Percentiles rank a stretch among this genome's conserved stretches.
Conservation (phyloP, 2,329 filamentous ascomycete species). For the Lecanosticta acicola region DNA sequence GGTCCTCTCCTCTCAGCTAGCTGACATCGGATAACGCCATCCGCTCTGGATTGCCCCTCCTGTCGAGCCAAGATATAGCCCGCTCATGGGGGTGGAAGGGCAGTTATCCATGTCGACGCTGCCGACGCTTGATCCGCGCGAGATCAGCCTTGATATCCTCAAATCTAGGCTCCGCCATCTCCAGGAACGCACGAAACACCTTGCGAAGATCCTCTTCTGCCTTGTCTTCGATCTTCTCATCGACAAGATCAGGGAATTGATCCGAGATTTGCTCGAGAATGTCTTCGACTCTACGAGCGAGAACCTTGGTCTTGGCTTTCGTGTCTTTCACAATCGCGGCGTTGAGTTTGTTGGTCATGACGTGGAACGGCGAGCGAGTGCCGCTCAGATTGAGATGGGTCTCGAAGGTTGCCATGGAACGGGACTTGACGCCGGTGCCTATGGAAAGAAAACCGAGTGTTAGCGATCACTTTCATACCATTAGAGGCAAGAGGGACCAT, state of each 20-base stretch:
- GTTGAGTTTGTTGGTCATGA: neutral
- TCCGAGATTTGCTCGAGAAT: slow-evolving; percentile 1
- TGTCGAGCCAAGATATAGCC: too few relatives aligned
- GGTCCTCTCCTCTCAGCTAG: too few relatives aligned
- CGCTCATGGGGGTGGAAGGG: neutral
- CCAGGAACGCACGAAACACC: slow-evolving; percentile 1
- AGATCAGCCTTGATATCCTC: slow-evolving; percentile 6
- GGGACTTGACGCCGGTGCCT: neutral
- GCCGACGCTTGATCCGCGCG: slow-evolving; percentile 1
- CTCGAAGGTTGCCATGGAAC: neutral
- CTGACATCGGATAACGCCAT: too few relatives aligned
- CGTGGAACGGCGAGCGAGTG: neutral
- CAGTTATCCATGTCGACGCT: neutral
- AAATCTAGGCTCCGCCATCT: neutral
- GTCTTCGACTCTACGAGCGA: neutral
- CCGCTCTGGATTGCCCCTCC: too few relatives aligned
- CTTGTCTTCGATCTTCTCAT: slow-evolving; percentile 1
- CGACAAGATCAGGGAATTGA: slow-evolving; percentile 1
- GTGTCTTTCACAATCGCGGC: neutral
- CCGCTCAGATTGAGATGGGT: neutral
- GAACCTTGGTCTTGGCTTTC: neutral
- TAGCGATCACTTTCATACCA: neutral
- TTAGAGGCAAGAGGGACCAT: too few relatives aligned
- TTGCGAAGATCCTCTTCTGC: neutral
- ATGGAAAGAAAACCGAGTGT: neutral